Percentiles rank a stretch among this genome's conserved stretches.
Conservation (phyloP, 306 rosid genomes). For the Clitoria ternatea region DNA sequence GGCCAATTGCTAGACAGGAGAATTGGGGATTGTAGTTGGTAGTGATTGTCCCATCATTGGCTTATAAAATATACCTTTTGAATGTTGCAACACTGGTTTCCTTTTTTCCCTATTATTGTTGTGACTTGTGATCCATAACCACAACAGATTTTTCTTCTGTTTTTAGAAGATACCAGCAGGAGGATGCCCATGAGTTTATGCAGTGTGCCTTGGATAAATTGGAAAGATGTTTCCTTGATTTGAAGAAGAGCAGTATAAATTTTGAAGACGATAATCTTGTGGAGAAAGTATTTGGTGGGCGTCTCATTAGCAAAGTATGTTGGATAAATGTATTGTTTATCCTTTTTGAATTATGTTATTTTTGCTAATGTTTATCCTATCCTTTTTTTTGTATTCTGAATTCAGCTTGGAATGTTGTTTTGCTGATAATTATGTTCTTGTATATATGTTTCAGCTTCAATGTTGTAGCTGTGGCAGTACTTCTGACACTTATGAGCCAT, state of each 20-base stretch:
- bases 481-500: slow-evolving; percentile 72
- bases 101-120: background rate
- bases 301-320: slow-evolving; percentile 70
- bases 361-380: background rate
- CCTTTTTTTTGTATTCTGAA: background rate
- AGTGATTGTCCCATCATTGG: background rate
- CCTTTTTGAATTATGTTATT: background rate
- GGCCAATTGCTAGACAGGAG: background rate
- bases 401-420: background rate
- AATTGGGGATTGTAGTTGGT: background rate
- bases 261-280: slow-evolving; percentile 49
- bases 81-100: background rate
- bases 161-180: slow-evolving; percentile 71
- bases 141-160: slow-evolving; percentile 57
- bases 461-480: slow-evolving; percentile 68
- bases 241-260: slow-evolving; percentile 22
- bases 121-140: slow-evolving; percentile 49
- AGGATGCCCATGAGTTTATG: slow-evolving; percentile 94
- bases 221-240: slow-evolving; percentile 44
- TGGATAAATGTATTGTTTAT: background rate
- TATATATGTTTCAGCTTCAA: slow-evolving; percentile 54
- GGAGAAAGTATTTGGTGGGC: slow-evolving; percentile 72
- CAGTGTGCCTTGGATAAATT: slow-evolving; percentile 79
- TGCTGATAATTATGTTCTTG: background rate
- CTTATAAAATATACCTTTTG: background rate